phyloP scores from a whole-genome alignment of 805 yeast genomes.

The Lipomyces japonicus region DNA sequence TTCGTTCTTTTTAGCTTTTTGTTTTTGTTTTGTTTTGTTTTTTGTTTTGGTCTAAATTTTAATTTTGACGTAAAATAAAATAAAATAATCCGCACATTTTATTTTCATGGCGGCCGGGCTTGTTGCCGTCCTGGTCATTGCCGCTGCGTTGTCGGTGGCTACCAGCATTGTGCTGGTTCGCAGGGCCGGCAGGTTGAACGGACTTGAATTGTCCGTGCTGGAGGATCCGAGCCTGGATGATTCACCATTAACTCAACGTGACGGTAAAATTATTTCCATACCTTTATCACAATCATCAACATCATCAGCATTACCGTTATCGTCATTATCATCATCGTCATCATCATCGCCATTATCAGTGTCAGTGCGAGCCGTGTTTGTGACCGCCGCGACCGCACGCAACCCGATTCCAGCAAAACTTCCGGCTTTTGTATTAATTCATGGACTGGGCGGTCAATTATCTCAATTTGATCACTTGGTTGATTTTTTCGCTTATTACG shows the following conservation, averaged over 20 bases:
- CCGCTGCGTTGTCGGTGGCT: neutral
- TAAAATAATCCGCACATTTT: too few relatives aligned
- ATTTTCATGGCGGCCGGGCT: too few relatives aligned
- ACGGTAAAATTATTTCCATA: conserved; percentile 7
- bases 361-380: conserved; percentile 9
- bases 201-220: conserved; percentile 14
- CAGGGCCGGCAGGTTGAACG: conserved; percentile 10
- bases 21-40: neutral
- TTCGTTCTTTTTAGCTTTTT: too few relatives aligned
- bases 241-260: conserved; percentile 22
- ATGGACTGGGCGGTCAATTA: conserved; percentile 88
- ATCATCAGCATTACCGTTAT: neutral
- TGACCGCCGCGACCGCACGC: conserved; percentile 12
- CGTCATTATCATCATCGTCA: neutral
- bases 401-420: conserved; percentile 31
- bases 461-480: conserved; percentile 77
- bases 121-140: too few relatives aligned
- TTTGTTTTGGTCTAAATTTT: neutral
- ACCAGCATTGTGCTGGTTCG: neutral
- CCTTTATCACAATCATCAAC: neutral
- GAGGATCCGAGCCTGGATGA: conserved; percentile 19
- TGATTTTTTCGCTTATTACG: conserved; percentile 57
- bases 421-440: conserved; percentile 66
- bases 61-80: too few relatives aligned
- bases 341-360: neutral